Evolutionary conservation across 2,329 filamentous ascomycete genomes (phyloP), one percentile per base, ranked within the genome.

Genomic region (Fonsecaea pedrosoi): DNA sequence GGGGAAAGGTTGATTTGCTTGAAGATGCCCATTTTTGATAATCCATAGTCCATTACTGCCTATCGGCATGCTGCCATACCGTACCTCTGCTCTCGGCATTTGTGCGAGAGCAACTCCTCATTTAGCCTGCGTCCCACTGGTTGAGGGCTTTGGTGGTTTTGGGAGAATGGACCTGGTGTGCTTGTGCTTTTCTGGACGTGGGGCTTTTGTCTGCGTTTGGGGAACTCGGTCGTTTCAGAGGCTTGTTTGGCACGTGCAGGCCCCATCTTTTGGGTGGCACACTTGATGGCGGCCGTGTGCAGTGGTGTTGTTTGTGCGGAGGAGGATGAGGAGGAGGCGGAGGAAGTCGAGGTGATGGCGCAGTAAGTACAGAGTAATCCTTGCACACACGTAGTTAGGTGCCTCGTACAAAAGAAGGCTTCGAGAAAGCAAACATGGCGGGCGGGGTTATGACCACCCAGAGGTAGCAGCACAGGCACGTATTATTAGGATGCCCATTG

Each of bases 211-310:
- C 45, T n/a, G 37, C 9, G 10, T 40, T 10, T 40, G 37, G 12
- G 4, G 37, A 40, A 45, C n/a, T 45, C 2, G 32, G 32, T 40
- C 4, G 21, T 9, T 54, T 32, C 34, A 18, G 59, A 54, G 37
- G 32, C 8, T 25, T 8, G 30, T 18, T 15, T 21, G 25, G 32
- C 42, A 60, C 57, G 58, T 60, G 58, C 42, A 18, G 35, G 59
- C 59, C 59, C 59, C 59, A 61, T 61, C 59, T 61, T 40, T 12
- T 57, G n/a, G 32, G 32, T 40, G 55, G 55, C 50, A 6, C 50
- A 32, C 25, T 15, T 54, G 21, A 21, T 5, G 40, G 18, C 25
- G 25, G 25, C 25, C 25, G 25, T 25, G 25, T 25, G 25, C 25
- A 25, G 25, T 45, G 40, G 40, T 10, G 40, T 21, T 10, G 45